Conservation (phyloP, 1,139 yeast genomes). For the Zygoascus sp. region DNA sequence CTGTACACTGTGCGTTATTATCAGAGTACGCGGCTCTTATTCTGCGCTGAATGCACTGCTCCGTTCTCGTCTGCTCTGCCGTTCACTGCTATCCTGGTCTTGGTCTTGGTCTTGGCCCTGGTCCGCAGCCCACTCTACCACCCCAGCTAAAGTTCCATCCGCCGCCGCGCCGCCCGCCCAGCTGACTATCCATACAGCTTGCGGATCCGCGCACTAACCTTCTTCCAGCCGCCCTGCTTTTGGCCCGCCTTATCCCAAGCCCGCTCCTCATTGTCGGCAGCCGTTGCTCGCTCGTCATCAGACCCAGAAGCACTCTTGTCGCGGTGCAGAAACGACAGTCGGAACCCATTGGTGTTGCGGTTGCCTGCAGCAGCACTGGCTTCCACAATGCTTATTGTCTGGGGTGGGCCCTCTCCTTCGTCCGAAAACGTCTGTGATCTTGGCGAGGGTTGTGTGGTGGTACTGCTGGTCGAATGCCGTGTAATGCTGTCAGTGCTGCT, state of each 20-base stretch:
- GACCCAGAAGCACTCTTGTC: background rate
- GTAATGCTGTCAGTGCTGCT: background rate
- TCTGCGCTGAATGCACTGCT: too few relatives aligned
- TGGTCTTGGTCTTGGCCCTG: too few relatives aligned
- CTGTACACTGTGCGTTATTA: too few relatives aligned
- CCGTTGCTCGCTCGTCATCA: background rate
- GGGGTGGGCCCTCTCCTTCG: constrained; percentile 1
- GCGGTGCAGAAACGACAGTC: background rate
- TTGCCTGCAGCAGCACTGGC: background rate
- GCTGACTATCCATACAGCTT: constrained; percentile 1
- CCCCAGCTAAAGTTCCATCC: too few relatives aligned
- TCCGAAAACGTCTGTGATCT: constrained; percentile 9
- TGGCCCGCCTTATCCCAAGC: background rate
- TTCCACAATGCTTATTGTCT: background rate
- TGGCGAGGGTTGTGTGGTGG: constrained; percentile 6
- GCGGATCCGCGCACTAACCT: constrained; percentile 3
- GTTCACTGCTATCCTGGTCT: too few relatives aligned
- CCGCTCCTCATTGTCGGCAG: background rate
- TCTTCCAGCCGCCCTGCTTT: background rate
- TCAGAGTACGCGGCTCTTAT: too few relatives aligned
- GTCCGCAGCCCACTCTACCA: background rate
- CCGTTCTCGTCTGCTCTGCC: too few relatives aligned
- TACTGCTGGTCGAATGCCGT: background rate
- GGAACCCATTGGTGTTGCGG: background rate
- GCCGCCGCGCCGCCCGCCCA: too few relatives aligned